Evolutionary conservation across 2,329 filamentous ascomycete genomes (phyloP), one percentile per base, ranked within the genome.

Genomic region (Rosellinia necatrix): DNA sequence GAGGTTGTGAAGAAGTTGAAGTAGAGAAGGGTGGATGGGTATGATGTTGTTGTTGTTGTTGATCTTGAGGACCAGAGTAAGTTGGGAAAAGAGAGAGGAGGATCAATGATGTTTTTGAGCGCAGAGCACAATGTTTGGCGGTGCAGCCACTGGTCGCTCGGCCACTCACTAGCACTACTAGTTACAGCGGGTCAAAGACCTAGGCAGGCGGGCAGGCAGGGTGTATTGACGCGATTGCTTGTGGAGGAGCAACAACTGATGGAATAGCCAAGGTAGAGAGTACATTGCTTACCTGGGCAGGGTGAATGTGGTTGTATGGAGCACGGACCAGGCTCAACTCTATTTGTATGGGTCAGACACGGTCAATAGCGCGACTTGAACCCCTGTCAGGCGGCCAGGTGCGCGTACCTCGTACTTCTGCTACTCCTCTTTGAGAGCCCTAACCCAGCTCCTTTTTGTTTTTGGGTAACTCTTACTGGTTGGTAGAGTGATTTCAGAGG

Each of bases 41-140:
- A 41, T 46, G 53, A 37, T 34, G 37, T 40, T 24, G 35, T 37
- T 42, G 56, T 65, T 60, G 58, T 62, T 65, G 58, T 59, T 62
- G 55, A 59, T 56, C 29, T 34, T 50, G 56, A 48, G 27, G 22
- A 47, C 44, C 42, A 15, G 34, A 46, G 44, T 22, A 46, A 48
- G 56, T 43, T 41, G 40, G 48, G 46, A 37, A 47, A 46, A 50
- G 59, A 53, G 43, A 64, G 53, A 58, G 46, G 56, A 61, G 60
- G 52, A 35, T 47, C 52, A 51, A 56, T 65, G 58, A 59, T 68
- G 65, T 68, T 68, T 68, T 68, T 62, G 59, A 66, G 53, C 50
- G 59, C 50, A 53, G 32, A 58, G 38, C 56, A 49, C 56, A 64
- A 65, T 66, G 64, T 68, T 66, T 66, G 61, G 61, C 38, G 38